Conservation (phyloP, 2,329 filamentous ascomycete genomes). For the Colletotrichum sp. region DNA sequence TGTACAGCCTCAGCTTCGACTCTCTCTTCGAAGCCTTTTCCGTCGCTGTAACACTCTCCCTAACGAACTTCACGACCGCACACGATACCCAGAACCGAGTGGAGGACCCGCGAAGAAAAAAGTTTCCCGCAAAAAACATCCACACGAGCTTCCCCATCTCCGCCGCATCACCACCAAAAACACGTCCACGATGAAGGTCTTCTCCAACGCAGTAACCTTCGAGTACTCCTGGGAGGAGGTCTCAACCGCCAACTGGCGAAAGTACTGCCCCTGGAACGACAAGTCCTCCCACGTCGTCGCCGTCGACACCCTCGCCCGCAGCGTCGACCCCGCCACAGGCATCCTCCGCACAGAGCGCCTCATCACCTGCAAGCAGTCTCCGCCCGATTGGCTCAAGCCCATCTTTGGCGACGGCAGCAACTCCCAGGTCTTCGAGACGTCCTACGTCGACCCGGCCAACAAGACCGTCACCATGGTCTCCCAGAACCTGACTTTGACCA, state of each 20-base stretch:
- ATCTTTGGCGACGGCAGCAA: conserved; percentile 81
- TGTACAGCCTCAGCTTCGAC: neutral
- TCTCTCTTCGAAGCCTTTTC: neutral
- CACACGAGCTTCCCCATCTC: neutral
- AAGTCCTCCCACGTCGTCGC: conserved; percentile 96
- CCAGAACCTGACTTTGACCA: conserved; percentile 91
- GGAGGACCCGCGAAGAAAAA: neutral
- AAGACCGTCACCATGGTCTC: conserved; percentile 97
- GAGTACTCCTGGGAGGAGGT: conserved; percentile 99
- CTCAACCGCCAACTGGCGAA: conserved; percentile 96
- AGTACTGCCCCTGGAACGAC: conserved; percentile 99
- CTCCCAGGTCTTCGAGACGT: conserved; percentile 89
- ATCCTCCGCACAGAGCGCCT: conserved; percentile 67
- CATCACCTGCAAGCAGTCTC: conserved; percentile 66
- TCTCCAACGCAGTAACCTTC: conserved; percentile 87
- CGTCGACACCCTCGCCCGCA: conserved; percentile 87
- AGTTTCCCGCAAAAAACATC: neutral
- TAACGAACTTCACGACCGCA: neutral
- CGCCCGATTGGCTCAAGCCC: conserved; percentile 80
- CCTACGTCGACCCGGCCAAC: conserved; percentile 83
- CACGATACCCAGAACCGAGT: neutral
- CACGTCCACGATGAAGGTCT: conserved; percentile 81
- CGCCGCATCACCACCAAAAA: neutral
- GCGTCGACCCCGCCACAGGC: conserved; percentile 60
- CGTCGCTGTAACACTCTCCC: neutral